Conservation (phyloP, 768 basidiomycete species). For the Rhizopogon rudus region DNA sequence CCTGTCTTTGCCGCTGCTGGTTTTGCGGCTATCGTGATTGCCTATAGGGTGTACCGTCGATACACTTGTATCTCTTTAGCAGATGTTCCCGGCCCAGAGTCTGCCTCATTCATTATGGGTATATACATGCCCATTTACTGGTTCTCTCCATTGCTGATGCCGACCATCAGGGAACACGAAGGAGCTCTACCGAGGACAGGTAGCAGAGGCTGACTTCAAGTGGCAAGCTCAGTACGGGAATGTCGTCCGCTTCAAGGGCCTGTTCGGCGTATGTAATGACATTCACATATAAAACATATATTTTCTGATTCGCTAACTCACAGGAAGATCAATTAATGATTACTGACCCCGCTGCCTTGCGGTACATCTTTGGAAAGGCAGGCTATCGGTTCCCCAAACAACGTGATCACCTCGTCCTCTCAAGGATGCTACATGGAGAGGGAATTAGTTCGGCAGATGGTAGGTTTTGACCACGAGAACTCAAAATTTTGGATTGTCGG, state of each 20-base stretch:
- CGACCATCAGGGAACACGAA: constrained; percentile 19
- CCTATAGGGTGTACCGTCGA: too few relatives aligned
- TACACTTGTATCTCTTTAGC: too few relatives aligned
- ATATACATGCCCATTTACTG: neutral
- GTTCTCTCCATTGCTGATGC: constrained; percentile 17
- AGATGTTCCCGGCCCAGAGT: too few relatives aligned
- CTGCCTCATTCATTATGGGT: constrained; percentile 19
- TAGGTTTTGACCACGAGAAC: constrained; percentile 18
- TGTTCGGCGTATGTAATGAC: constrained; percentile 19
- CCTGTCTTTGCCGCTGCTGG: neutral
- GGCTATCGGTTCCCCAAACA: constrained; percentile 40
- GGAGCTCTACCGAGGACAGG: too few relatives aligned
- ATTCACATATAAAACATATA: neutral
- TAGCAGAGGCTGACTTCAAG: too few relatives aligned
- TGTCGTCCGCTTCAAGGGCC: constrained; percentile 23
- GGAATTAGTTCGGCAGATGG: constrained; percentile 39
- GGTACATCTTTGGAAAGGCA: constrained; percentile 35
- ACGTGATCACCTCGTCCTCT: constrained; percentile 15
- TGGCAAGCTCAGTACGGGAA: constrained; percentile 16
- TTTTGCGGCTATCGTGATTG: constrained; percentile 3
- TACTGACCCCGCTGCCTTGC: constrained; percentile 42
- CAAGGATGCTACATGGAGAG: constrained; percentile 20
- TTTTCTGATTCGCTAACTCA: constrained; percentile 1
- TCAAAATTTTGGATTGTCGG: neutral
- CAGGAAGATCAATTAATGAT: constrained; percentile 36